Evolutionary conservation across 2,329 filamentous ascomycete species (phyloP), one percentile per base, ranked within the genome.

Genomic region (Leptographium wingfieldii): DNA sequence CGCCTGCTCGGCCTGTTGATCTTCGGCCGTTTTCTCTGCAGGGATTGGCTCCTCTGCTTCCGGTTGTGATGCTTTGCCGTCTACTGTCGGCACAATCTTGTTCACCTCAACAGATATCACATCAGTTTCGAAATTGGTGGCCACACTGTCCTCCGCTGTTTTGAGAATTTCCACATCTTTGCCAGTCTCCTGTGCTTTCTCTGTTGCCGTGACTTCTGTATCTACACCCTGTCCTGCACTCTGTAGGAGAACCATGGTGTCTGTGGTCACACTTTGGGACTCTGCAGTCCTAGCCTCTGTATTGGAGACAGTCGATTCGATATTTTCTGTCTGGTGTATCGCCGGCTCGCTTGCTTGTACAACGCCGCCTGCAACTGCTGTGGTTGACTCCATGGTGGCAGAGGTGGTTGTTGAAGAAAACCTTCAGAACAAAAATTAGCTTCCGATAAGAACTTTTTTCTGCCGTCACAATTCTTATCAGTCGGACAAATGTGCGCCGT

Each of bases 401-500:
- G 52, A 54, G 33, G 12, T 43, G 38, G 11, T 25, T 7, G n/a
- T 56, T 2, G 16, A 40, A 35, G 16, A 57, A 46, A 46, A 19
- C 43, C 43, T 22, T 16, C 25, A 25, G 16, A 49, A n/a, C 12
- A 49, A 52, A 56, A 48, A 43, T 33, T 12, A 27, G 52, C 56
- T 60, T 51, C 56, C 51, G 63, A 64, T 64, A 64, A 64, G 57
- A 61, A 56, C 57, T 63, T 64, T 62, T 60, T 60, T 60, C 60
- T 63, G 62, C 60, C 60, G 57, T 35, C 49, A 51, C 48, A 60
- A 61, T 54, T 16, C 63, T 65, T 65, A 65, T 65, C 63, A 27
- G 27, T 31, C 59, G 62, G 56, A 56, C 9, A 48, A 56, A 56
- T 11, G 1, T 9, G 6, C 19, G 16, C 40, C 40, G 40, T 12